A percentile compares a stretch with the other conserved stretches of the same genome.
Conservation (phyloP, 208 protist species). For the Trypanosomatidae sp. region DNA sequence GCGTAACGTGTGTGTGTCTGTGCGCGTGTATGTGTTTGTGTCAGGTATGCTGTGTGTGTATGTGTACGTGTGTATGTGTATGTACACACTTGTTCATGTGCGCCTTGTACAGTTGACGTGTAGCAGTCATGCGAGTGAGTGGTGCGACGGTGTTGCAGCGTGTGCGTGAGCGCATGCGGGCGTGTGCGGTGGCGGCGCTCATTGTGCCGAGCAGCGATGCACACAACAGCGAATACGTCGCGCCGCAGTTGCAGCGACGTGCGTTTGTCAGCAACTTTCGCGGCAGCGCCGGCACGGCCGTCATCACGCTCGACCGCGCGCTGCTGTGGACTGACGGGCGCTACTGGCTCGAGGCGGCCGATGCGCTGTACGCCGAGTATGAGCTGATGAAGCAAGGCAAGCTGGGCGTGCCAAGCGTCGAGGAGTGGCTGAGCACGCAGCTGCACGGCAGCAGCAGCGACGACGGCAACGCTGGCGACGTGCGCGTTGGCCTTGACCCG, state of each 20-base stretch:
- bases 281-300: constrained; percentile 88
- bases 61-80: too few species aligned
- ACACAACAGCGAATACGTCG: constrained; percentile 95
- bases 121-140: too few species aligned
- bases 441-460: too few species aligned
- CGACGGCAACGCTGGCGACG: too few species aligned
- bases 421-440: constrained; percentile 46
- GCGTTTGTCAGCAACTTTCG: constrained; percentile 92
- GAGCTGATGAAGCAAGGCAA: constrained; percentile 75
- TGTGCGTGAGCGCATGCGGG: constrained; percentile 68
- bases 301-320: constrained; percentile 64
- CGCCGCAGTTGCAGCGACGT: constrained; percentile 72
- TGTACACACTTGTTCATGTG: too few species aligned
- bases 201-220: constrained; percentile 88
- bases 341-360: constrained; percentile 91
- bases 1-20: too few species aligned
- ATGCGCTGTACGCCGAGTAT: constrained; percentile 72
- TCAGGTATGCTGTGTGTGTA: too few species aligned
- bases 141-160: constrained; percentile 20
- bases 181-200: constrained; percentile 54
- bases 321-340: constrained; percentile 96
- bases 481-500: constrained; percentile 50
- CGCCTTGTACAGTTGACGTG: too few species aligned
- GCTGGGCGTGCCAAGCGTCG: constrained; percentile 34
- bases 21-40: too few species aligned